Base-by-base conservation (phyloP, 768 basidiomycete genomes). In the Tubosaeta sp. region DNA sequence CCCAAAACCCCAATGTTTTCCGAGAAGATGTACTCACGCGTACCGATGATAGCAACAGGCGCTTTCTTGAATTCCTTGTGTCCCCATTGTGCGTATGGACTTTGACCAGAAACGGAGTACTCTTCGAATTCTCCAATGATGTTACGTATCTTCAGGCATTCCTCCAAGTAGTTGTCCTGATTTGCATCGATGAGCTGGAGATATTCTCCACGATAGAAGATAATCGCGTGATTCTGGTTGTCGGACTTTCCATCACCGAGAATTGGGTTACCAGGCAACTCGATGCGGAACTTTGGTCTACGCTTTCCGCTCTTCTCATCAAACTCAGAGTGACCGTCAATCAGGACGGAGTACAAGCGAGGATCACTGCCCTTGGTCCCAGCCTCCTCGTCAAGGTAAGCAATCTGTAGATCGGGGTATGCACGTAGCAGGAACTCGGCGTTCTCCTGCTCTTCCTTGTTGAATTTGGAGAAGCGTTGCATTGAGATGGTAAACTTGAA, bases 1-100 rank as follows among this genome's bases (percentile, higher is more conserved):
- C 96, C 96, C 53, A 99, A 79, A 31, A 99, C 91, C 76, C 96
- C 96, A 60, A 98, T 98, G 68, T 98, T 98, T 76, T 98, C 96
- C 46, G 96, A 98, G 76, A 99, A 99, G 66, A 99, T 97, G 73
- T 99, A 99, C 73, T 99, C 96, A 69, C 96, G 86, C 6, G 96
- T 96, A 62, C 96, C 96, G 56, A 99, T 82, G 67, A 99, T 99
- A 27, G 96, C 96, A 51, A 99, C 93, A 18, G 95, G 96, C 22
- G 87, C 74, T 65, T 84, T 90, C 53, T 74, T 76, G 71, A 96
- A 94, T 65, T 96, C 92, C 69, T 94, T 90, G 71, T 94, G 90
- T 18, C 90, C 90, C 86, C 90, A 93, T 64, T 91, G 91, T 6
- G 91, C 90, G 67, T 99, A 99, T 10, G 96, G 96, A 64, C 88